phyloP scores from a whole-genome alignment of 2,329 filamentous ascomycete species.

The Exophiala sp. region DNA sequence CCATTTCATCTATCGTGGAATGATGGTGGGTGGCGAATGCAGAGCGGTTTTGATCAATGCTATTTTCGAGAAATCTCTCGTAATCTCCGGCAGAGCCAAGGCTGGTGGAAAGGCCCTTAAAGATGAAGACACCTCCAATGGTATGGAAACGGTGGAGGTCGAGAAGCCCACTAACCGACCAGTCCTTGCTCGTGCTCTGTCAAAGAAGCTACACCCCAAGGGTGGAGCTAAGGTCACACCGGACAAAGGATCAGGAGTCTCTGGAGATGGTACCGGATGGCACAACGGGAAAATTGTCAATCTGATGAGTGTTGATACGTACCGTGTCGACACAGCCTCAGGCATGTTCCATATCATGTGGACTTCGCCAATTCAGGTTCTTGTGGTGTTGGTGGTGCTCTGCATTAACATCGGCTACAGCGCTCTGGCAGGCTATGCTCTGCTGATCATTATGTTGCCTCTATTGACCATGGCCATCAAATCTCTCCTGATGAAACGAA shows the following conservation, averaged over 20 bases:
- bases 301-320: slow-evolving; percentile 92
- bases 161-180: slow-evolving; percentile 34
- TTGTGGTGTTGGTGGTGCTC: slow-evolving; percentile 76
- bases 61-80: slow-evolving; percentile 91
- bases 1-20: slow-evolving; percentile 89
- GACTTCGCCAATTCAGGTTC: slow-evolving; percentile 74
- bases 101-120: slow-evolving; percentile 65
- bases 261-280: slow-evolving; percentile 77
- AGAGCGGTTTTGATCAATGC: slow-evolving; percentile 77
- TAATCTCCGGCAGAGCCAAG: slow-evolving; percentile 79
- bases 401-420: slow-evolving; percentile 86
- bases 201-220: slow-evolving; percentile 40
- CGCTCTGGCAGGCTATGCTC: slow-evolving; percentile 79
- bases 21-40: slow-evolving; percentile 83
- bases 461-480: slow-evolving; percentile 74
- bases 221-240: slow-evolving; percentile 37
- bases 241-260: slow-evolving; percentile 47
- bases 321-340: slow-evolving; percentile 82
- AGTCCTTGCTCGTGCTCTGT: slow-evolving; percentile 27
- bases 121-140: slow-evolving; percentile 48
- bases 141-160: slow-evolving; percentile 44
- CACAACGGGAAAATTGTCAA: slow-evolving; percentile 88
- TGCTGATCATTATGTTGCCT: slow-evolving; percentile 75
- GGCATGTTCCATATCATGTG: slow-evolving; percentile 89
- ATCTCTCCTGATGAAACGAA: slow-evolving; percentile 69